These are phyloP conservation scores for Cladosporium sp. DNA, from an alignment of 2,329 filamentous ascomycete species.

Conservation along the genomic window DNA sequence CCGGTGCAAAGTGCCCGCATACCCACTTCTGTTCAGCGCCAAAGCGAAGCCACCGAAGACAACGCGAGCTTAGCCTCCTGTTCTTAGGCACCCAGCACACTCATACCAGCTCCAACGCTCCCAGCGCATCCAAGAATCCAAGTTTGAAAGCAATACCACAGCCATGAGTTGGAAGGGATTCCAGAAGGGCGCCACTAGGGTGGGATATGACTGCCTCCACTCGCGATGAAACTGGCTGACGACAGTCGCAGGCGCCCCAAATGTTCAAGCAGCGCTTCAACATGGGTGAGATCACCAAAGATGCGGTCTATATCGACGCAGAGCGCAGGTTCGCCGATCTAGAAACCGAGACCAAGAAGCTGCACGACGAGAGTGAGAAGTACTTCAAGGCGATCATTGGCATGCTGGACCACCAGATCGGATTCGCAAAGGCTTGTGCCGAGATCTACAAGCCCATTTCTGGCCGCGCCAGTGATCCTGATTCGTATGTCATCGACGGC, in stretches of 20 bases:
- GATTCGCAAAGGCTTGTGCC: slow-evolving; percentile 91
- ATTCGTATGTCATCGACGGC: slow-evolving; percentile 73
- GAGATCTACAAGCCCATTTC: slow-evolving; percentile 99
- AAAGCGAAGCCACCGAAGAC: slow-evolving; percentile 1
- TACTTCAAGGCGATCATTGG: slow-evolving; percentile 97
- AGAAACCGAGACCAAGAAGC: slow-evolving; percentile 91
- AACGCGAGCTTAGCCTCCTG: slow-evolving; percentile 1
- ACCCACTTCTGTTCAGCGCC: slow-evolving; percentile 4
- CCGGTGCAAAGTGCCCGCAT: slow-evolving; percentile 12
- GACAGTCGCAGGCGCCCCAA: slow-evolving; percentile 67
- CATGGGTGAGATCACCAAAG: slow-evolving; percentile 91
- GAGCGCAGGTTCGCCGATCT: slow-evolving; percentile 92
- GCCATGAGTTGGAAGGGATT: slow-evolving; percentile 97
- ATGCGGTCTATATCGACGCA: slow-evolving; percentile 89
- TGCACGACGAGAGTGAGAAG: slow-evolving; percentile 94
- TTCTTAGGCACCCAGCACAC: not conserved
- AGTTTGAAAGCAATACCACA: slow-evolving; percentile 13
- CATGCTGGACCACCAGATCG: slow-evolving; percentile 97
- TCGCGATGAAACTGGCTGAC: slow-evolving; percentile 17
- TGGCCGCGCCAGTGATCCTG: slow-evolving; percentile 88
- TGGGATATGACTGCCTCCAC: slow-evolving; percentile 42
- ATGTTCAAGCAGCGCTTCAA: slow-evolving; percentile 89
- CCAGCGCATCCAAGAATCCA: not conserved
- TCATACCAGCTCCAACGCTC: not conserved
- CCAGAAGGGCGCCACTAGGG: slow-evolving; percentile 81